These are phyloP conservation scores for Pseudogymnoascus sp. DNA, from an alignment of 2,329 filamentous ascomycete species.

Conservation along the genomic window DNA sequence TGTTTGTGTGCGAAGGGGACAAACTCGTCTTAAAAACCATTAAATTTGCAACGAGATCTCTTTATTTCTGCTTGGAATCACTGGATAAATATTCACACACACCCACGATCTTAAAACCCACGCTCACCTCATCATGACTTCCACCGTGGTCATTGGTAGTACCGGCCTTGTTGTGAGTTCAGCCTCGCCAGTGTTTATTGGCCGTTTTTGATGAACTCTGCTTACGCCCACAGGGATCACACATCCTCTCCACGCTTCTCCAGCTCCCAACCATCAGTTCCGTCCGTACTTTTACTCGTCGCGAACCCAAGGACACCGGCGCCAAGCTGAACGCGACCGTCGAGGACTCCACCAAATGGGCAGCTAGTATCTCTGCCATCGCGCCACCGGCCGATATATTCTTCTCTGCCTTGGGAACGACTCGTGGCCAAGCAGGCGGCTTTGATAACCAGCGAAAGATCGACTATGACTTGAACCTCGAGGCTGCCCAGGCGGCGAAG, in stretches of 20 bases:
- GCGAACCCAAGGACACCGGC: conserved; percentile 44
- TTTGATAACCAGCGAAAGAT: conserved; percentile 77
- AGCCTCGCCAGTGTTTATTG: not conserved
- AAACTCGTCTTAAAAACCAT: not conserved
- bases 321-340: conserved; percentile 60
- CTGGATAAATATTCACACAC: not conserved
- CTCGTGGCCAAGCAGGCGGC: conserved; percentile 64
- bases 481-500: conserved; percentile 67
- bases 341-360: conserved; percentile 63
- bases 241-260: conserved; percentile 65
- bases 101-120: not conserved
- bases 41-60: not conserved
- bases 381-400: conserved; percentile 53
- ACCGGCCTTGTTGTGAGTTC: conserved; percentile 42
- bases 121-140: conserved; percentile 32
- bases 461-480: conserved; percentile 79
- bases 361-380: conserved; percentile 47
- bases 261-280: conserved; percentile 43
- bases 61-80: not conserved
- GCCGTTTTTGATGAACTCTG: not conserved
- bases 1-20: not conserved
- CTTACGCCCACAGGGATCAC: conserved; percentile 43
- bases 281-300: conserved; percentile 56
- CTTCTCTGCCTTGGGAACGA: conserved; percentile 76
- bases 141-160: conserved; percentile 36